Base-by-base conservation (phyloP, 129 eudicot species). In the Chrysanthemum lavandulifolium region DNA sequence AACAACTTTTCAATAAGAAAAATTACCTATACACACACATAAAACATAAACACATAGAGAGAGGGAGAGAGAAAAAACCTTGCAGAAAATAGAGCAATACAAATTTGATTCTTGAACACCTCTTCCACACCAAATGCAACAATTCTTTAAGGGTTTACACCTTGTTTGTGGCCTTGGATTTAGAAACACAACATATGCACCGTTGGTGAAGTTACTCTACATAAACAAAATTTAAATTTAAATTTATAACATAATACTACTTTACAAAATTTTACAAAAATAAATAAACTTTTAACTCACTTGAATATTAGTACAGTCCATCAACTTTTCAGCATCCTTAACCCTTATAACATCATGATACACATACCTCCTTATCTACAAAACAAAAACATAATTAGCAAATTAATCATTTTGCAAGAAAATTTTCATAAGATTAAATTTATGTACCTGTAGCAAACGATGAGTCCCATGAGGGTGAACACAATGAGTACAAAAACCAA, bases 1-100 rank as follows among this genome's bases (percentile, higher is more conserved):
- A 15, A 47, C 12, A 33, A 14, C 16, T 64, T 15, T 13, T 3
- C 16, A 19, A 10, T 16, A 36, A 36, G 10, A 18, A 8, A 53
- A 11, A 53, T 13, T 3, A 11, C n/a, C 33, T 43, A 4, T 4
- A 66, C 56, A 45, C 48, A 31, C 48, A 66, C 8, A 11, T 66
- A 47, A 61, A 2, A 66, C 11, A 58, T 25, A 16, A n/a, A 48
- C 47, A 77, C 48, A 73, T 13, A 65, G 43, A 47, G 61, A 36
- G 31, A 67, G 25, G 25, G 25, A 23, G 25, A 23, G 25, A 23
- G 25, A 50, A 61, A 0, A 49, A 0, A 91, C 98, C 98, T 93
- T 93, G 98, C 97, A 93, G 76, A 69, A 89, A 43, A 93, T 80
- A 47, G 95, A 93, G 71, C 98, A 93, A 70, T 67, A 93, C 77